These are phyloP conservation scores for Fusarium falciforme DNA, from an alignment of 2,329 filamentous ascomycete genomes.

Conservation along the genomic window DNA sequence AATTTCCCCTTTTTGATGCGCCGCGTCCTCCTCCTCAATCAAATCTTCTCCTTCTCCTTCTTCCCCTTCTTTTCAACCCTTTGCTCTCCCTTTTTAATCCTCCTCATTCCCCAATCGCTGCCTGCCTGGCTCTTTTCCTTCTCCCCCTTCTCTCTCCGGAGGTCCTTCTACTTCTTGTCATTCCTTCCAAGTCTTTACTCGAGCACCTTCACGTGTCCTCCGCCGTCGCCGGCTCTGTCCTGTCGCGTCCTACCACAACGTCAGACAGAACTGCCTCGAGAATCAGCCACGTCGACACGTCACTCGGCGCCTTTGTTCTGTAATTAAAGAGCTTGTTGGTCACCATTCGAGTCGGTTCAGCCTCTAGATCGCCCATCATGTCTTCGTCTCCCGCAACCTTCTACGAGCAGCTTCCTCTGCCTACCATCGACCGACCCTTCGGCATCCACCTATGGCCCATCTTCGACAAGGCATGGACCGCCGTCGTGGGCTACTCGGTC, in stretches of 20 bases:
- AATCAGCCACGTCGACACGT: conserved; percentile 37
- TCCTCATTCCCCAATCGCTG: conserved; percentile 37
- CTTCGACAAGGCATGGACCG: conserved; percentile 88
- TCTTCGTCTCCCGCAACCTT: conserved; percentile 56
- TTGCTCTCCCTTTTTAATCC: conserved; percentile 41
- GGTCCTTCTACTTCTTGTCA: conserved; percentile 50
- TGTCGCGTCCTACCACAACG: conserved; percentile 29
- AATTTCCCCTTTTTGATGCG: conserved; percentile 54
- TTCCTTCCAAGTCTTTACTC: conserved; percentile 47
- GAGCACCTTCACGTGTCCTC: conserved; percentile 38
- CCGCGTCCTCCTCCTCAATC: conserved; percentile 40
- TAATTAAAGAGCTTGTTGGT: conserved; percentile 26
- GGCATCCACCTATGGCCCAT: conserved; percentile 93
- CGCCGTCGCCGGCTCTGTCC: conserved; percentile 33
- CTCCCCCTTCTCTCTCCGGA: conserved; percentile 38
- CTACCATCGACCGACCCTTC: conserved; percentile 91
- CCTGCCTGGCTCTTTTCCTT: conserved; percentile 30
- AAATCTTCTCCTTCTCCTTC: conserved; percentile 42
- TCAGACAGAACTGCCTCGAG: conserved; percentile 12
- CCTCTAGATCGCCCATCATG: conserved; percentile 47
- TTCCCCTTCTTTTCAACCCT: conserved; percentile 41
- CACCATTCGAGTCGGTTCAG: conserved; percentile 20
- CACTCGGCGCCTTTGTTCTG: conserved; percentile 9
- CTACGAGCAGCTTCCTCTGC: conserved; percentile 71
- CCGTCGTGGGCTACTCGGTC: conserved; percentile 81